Evolutionary conservation across 345 rosid genomes (phyloP), one percentile per base, ranked within the genome.

Genomic region (Melaleuca alternifolia): DNA sequence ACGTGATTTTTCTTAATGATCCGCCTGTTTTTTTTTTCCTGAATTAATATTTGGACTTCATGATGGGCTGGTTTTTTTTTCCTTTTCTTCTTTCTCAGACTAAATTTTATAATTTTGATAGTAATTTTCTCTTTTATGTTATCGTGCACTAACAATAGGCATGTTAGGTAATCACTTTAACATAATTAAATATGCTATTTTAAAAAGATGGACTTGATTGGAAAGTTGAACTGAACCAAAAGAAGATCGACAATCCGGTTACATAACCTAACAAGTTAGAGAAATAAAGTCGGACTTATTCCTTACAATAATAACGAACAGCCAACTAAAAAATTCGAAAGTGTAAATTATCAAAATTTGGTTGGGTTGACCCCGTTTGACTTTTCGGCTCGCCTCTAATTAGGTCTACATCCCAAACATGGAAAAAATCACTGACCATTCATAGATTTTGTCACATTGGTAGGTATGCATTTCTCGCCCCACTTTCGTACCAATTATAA

Each of bases 371-470:
- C 41, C 41, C 41, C 41, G 4, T 41, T 41, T 41, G 41, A 41
- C 41, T 9, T 33, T 12, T 18, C 5, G 0, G 3, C 1, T 16
- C 0, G 0, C 12, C 2, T 46, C 4, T 54, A 1, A 21, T 54
- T 54, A 54, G 59, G 26, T 16, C 77, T 16, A 16, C 1, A 21
- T 33, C 46, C 13, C 41, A 65, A 65, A 65, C 46, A 33, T 65
- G 46, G 4, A 16, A 33, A 4, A 1, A 30, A 62, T 62, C 76
- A 7, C 0, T 7, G 20, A 21, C 15, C 76, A 30, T 62, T 62
- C 44, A 30, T 62, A 62, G 76, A 62, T 30, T 62, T 30, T 62
- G 76, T 16, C 23, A 44, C 41, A 3, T 15, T 30, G 44, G 44
- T 6, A 14, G 7, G 16, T 52, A 52, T 41, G 4, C 41, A 41